These are phyloP conservation scores for Polytolypa hystricis DNA, from an alignment of 2,329 filamentous ascomycete genomes.

Conservation along the genomic window DNA sequence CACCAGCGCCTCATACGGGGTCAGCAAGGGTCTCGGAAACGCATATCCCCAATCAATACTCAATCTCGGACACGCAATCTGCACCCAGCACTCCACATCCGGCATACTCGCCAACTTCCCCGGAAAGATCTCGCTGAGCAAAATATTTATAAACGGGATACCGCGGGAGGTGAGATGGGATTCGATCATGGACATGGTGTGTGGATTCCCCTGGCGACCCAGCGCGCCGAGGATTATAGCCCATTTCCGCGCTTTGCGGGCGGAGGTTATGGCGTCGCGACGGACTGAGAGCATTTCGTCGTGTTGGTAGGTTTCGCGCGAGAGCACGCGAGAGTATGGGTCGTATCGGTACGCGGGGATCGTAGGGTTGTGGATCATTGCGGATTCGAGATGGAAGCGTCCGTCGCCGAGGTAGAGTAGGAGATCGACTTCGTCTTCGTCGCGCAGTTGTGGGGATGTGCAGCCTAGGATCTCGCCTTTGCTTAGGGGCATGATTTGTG, in stretches of 20 bases:
- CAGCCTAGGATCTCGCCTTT: slow-evolving; percentile 97
- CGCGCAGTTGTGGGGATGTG: slow-evolving; percentile 66
- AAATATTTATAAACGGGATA: slow-evolving; percentile 71
- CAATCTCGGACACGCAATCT: slow-evolving; percentile 89
- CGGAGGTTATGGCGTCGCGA: slow-evolving; percentile 62
- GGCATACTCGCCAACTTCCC: slow-evolving; percentile 87
- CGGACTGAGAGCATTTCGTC: slow-evolving; percentile 78
- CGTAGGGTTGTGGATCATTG: slow-evolving; percentile 95
- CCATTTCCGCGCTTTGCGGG: slow-evolving; percentile 68
- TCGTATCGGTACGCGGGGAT: slow-evolving; percentile 94
- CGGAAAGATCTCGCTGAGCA: slow-evolving; percentile 92
- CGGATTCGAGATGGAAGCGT: slow-evolving; percentile 90
- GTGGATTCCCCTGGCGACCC: slow-evolving; percentile 87
- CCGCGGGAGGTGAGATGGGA: slow-evolving; percentile 57
- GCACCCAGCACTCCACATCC: slow-evolving; percentile 96
- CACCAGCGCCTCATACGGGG: slow-evolving; percentile 88
- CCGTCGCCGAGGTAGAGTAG: slow-evolving; percentile 87
- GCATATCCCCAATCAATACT: slow-evolving; percentile 99
- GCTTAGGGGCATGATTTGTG: slow-evolving; percentile 83
- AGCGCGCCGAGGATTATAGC: slow-evolving; percentile 88
- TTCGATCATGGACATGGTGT: slow-evolving; percentile 83
- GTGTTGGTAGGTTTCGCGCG: slow-evolving; percentile 84
- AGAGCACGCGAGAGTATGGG: slow-evolving; percentile 85
- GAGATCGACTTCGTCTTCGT: slow-evolving; percentile 53
- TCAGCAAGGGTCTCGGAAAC: slow-evolving; percentile 76